Base-by-base conservation (phyloP, 1,139 yeast genomes). In the Pichia cactophila region DNA sequence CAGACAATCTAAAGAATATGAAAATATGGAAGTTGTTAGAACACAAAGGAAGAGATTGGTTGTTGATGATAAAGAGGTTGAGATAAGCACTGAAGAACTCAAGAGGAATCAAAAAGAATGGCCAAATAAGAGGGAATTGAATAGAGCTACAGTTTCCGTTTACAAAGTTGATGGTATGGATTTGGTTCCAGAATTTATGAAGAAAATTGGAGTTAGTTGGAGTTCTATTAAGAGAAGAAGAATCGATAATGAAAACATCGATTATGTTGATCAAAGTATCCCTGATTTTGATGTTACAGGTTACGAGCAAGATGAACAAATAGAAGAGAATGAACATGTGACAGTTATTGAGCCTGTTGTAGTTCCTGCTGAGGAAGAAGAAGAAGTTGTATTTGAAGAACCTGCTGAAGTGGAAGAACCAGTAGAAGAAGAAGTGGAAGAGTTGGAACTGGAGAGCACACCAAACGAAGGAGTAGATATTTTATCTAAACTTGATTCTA, bases 381-480 rank as follows among this genome's bases (percentile, higher is more conserved):
- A 31, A 5, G 26, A 26, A 59, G 63, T 33, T 57, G 69, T 28
- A 28, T 28, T 47, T 56, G 64, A 42, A 64, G 67, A 23, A 17
- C 26, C 42, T 23, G 33, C 16, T 26, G 46, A 40, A 10, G 52
- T 51, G 33, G 37, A n/a, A 10, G 46, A 41, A 11, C 42, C 35
- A 20, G 41, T 26, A 12, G 43, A 37, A 2, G 43, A 10, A 17
- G 40, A 38, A 5, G 46, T 43, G 12, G 52, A 48, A 17, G 47
- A 33, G 28, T 14, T 14, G 8, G 26, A 17, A n/a, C 9, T 23
- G 10, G 44, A 35, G 58, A 68, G 0, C 75, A 82, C 52, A 62
- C 70, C 4, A 65, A 69, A 2, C 58, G 82, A 20, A 53, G 52
- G 10, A 43, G 57, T 1, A 61, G 55, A 3, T 47, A 51, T 17